These are phyloP conservation scores for Lasiosphaeria miniovina DNA, from an alignment of 495 filamentous ascomycete species.

Conservation along the genomic window DNA sequence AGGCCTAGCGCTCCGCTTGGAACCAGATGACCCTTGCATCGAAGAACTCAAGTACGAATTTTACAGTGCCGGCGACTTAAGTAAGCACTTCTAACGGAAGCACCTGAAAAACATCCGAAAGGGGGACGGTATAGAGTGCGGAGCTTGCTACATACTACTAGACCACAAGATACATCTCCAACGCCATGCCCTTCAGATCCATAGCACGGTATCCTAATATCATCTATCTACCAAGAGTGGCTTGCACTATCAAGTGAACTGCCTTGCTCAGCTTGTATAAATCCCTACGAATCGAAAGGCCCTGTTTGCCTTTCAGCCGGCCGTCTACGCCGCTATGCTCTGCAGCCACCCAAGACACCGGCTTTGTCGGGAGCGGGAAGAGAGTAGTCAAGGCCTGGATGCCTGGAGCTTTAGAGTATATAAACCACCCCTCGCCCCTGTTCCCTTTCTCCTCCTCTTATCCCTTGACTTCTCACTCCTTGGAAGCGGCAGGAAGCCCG, in stretches of 20 bases:
- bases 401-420: conserved; percentile 1
- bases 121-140: conserved; percentile 1
- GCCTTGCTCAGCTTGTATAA: neutral
- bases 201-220: conserved; percentile 12
- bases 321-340: neutral
- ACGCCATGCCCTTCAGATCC: conserved; percentile 11
- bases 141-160: conserved; percentile 6
- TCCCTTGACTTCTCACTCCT: conserved; percentile 4
- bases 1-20: conserved; percentile 6
- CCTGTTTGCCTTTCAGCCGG: neutral
- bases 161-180: conserved; percentile 15
- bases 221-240: neutral
- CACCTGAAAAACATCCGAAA: conserved; percentile 8
- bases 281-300: neutral
- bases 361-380: neutral
- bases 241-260: neutral
- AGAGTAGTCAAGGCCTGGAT: neutral
- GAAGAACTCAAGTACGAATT: conserved; percentile 11
- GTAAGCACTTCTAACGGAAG: conserved; percentile 2
- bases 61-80: conserved; percentile 6
- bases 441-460: conserved; percentile 8
- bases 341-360: neutral
- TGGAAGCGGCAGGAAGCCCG: conserved; percentile 8
- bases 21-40: conserved; percentile 12
- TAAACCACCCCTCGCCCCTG: neutral